These are phyloP conservation scores for Aspergillus sojae DNA, from an alignment of 2,329 filamentous ascomycete species.

Conservation along the genomic window DNA sequence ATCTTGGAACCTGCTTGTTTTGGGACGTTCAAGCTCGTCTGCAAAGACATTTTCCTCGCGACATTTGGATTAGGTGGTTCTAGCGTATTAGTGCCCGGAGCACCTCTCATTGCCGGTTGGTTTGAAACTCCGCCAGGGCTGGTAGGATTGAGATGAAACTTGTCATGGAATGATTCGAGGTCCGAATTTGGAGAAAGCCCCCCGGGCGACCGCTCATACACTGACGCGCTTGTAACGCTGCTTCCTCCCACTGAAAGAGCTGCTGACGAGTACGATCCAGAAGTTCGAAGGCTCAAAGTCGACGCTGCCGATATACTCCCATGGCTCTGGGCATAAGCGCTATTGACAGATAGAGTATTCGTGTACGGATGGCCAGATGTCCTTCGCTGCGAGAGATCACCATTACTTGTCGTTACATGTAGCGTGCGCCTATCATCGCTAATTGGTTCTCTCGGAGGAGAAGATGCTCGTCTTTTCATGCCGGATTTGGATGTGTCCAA, in stretches of 20 bases:
- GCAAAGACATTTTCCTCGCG: slow-evolving; percentile 53
- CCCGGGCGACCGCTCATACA: slow-evolving; percentile 64
- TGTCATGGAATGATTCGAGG: slow-evolving; percentile 55
- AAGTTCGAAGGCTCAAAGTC: slow-evolving; percentile 61
- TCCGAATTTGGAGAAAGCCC: slow-evolving; percentile 62
- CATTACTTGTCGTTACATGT: slow-evolving; percentile 42
- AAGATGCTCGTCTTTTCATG: slow-evolving; percentile 66
- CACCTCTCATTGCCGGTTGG: slow-evolving; percentile 38
- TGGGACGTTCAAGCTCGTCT: slow-evolving; percentile 33
- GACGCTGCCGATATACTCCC: slow-evolving; percentile 68
- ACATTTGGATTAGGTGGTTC: slow-evolving; percentile 44
- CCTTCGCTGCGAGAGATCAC: slow-evolving; percentile 59
- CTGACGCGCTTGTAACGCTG: slow-evolving; percentile 67
- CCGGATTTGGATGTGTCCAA: slow-evolving; percentile 52
- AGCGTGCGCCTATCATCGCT: slow-evolving; percentile 38
- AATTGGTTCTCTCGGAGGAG: slow-evolving; percentile 59
- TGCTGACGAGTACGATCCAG: slow-evolving; percentile 64
- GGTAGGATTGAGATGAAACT: slow-evolving; percentile 51
- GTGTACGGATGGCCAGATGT: slow-evolving; percentile 57
- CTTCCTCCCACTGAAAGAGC: slow-evolving; percentile 62
- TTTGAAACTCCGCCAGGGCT: slow-evolving; percentile 48
- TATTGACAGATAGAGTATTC: slow-evolving; percentile 56
- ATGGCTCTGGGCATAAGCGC: slow-evolving; percentile 58
- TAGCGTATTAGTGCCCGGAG: slow-evolving; percentile 38
- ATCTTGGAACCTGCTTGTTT: slow-evolving; percentile 49